Evolutionary conservation across 1,284 basidiomycete genomes (phyloP).

Genomic region (Sanguinoderma infundibulare): DNA sequence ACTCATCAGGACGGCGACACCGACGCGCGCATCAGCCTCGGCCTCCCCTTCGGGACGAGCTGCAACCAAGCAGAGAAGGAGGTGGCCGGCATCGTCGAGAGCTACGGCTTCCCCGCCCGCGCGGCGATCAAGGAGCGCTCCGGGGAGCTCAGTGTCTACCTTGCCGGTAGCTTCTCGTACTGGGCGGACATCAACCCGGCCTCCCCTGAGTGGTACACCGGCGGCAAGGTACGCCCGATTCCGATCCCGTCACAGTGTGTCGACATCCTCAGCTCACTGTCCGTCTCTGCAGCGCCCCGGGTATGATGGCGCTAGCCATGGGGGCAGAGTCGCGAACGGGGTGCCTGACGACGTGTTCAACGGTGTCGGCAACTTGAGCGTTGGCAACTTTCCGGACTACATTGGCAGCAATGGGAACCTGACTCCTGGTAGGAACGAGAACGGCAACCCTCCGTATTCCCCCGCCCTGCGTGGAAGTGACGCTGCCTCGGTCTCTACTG

Average conservation of each 20-base stretch:
- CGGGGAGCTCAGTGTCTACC: conserved; percentile 1
- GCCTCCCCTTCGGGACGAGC: conserved; percentile 7
- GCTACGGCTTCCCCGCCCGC: not conserved
- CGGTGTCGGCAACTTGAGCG: too few species aligned
- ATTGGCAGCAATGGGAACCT: too few species aligned
- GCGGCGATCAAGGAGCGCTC: conserved; percentile 7
- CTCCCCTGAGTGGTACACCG: conserved; percentile 8
- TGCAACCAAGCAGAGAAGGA: conserved; percentile 15
- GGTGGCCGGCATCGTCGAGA: conserved; percentile 8
- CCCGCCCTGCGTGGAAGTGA: too few species aligned
- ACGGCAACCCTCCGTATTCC: too few species aligned
- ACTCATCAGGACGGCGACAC: not conserved
- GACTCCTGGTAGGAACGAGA: too few species aligned
- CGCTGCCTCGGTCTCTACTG: not conserved
- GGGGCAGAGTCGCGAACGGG: too few species aligned
- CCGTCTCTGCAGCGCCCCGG: too few species aligned
- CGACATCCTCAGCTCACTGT: too few species aligned
- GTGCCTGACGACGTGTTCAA: too few species aligned
- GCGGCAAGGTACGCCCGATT: conserved; percentile 2
- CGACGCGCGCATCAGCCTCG: conserved; percentile 4
- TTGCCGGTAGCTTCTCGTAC: conserved; percentile 2
- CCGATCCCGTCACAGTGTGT: too few species aligned
- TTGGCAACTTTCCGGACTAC: too few species aligned
- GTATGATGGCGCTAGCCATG: too few species aligned
- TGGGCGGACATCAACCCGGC: conserved; percentile 19